These are phyloP conservation scores for Parasarocladium wereldwijsianum DNA, from an alignment of 2,329 filamentous ascomycete genomes.

Conservation along the genomic window DNA sequence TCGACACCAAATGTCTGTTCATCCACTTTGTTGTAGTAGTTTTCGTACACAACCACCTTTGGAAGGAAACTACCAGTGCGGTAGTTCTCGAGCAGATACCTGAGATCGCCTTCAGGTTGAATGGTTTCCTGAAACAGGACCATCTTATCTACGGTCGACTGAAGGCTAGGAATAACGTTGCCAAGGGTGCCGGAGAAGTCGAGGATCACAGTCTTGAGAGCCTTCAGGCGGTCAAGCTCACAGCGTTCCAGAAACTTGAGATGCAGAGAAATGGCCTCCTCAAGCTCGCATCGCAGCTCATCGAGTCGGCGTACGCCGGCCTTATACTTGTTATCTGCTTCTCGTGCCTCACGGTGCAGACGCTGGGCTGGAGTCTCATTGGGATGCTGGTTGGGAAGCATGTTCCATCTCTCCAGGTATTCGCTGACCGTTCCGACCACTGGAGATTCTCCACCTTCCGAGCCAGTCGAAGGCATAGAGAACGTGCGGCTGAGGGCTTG, in stretches of 20 bases:
- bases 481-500: conserved; percentile 56
- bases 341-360: conserved; percentile 73
- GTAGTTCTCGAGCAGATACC: conserved; percentile 94
- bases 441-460: conserved; percentile 52
- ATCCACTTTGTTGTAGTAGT: conserved; percentile 97
- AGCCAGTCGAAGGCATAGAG: conserved; percentile 50
- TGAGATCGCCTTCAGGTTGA: conserved; percentile 78
- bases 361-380: conserved; percentile 84
- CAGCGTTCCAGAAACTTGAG: conserved; percentile 94
- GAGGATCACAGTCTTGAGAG: conserved; percentile 93
- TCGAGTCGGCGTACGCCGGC: conserved; percentile 73
- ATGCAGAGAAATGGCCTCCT: conserved; percentile 86
- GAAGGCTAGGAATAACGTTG: conserved; percentile 92
- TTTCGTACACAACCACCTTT: conserved; percentile 86
- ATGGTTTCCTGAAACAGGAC: conserved; percentile 98
- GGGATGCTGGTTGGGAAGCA: conserved; percentile 67
- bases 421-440: conserved; percentile 73
- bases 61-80: conserved; percentile 86
- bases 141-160: conserved; percentile 96
- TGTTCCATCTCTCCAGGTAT: conserved; percentile 84
- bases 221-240: conserved; percentile 88
- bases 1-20: conserved; percentile 97
- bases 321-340: conserved; percentile 92
- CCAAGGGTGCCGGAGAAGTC: conserved; percentile 96
- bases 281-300: conserved; percentile 80